Evolutionary conservation across 768 basidiomycete genomes (phyloP), one percentile per base, ranked within the genome.

Genomic region (Crassisporium funariophilum): DNA sequence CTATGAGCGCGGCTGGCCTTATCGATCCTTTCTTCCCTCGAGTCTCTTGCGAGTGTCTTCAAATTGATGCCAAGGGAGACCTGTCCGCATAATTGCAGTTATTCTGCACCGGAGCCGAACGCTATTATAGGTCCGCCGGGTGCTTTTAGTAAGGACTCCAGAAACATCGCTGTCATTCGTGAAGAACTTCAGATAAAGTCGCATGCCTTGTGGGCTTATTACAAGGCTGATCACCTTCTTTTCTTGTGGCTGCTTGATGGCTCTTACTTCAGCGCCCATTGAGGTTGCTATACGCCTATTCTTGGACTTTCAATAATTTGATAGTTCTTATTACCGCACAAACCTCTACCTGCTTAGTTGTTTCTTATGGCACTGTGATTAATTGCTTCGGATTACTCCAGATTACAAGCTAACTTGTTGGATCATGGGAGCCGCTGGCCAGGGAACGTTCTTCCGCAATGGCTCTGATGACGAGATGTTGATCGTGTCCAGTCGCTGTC

Each of bases 351-450:
- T 20, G 16, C 21, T 47, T 35, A 21, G 44, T 35, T 25, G 35
- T 29, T 19, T 37, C 19, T 24, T 41, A 36, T 22, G 47, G 38
- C 46, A 49, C 48, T 24, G 17, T 53, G 52, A 53, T 53, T 46
- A 49, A 53, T 53, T 49, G 33, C 52, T 49, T 46, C 40, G 42
- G 43, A 51, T 52, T n/a, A n/a, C n/a, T n/a, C n/a, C n/a, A n/a
- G n/a, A n/a, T n/a, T n/a, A n/a, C n/a, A n/a, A n/a, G n/a, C n/a
- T 52, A 52, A 44, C 46, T 41, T 44, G 43, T 22, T 47, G 47
- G 47, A 19, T 44, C 46, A 52, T 52, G 41, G 51, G 47, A 52
- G 45, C 15, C 23, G 12, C 35, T 33, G 37, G 35, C 16, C 24
- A 36, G 40, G 48, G 35, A 46, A 31, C n/a, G n/a, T 55, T 51